Evolutionary conservation across 2,329 filamentous ascomycete genomes (phyloP), one percentile per base, ranked within the genome.

Genomic region (Trichoderma lentiforme): DNA sequence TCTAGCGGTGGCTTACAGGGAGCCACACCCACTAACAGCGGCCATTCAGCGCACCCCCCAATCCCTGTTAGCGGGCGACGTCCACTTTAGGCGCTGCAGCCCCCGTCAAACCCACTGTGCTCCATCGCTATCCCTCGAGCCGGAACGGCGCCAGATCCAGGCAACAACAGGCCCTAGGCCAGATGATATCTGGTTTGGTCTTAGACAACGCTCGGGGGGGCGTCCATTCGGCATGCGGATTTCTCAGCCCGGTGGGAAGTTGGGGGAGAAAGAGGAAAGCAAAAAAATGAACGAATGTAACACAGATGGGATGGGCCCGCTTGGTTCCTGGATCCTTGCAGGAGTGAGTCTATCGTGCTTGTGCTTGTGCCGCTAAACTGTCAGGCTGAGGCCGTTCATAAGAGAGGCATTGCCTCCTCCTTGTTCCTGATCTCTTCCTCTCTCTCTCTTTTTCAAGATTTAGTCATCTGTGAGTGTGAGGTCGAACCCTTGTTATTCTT

Each of bases 131-230:
- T 70, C 53, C 66, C 71, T 64, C 53, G 60, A 72, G 39, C 70
- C 63, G 65, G 63, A 60, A 75, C 63, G 70, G 71, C 69, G 70
- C 72, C 73, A 74, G 73, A 76, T 74, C 77, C 75, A 81, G 79
- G 78, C 79, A 81, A 78, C 79, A 78, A 76, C 75, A 74, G 73
- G 75, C 74, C 76, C 74, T 79, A 79, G 77, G 77, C 78, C 66
- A 51, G 8, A 53, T 36, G 47, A 36, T 53, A 26, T 61, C 66
- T 70, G 56, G 57, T 79, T 76, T 64, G 60, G 70, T 72, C 66
- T 72, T 47, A 72, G 62, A 57, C 71, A 74, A 4, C 11, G 28
- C 28, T 53, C 53, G 64, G 64, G 57, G 57, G 28, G 66, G 66
- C 66, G 66, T 61, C 66, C 39, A 64, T 43, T 51, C 57, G 57